Evolutionary conservation across 2,329 filamentous ascomycete genomes (phyloP).

Genomic region (Westerdykella sp.): DNA sequence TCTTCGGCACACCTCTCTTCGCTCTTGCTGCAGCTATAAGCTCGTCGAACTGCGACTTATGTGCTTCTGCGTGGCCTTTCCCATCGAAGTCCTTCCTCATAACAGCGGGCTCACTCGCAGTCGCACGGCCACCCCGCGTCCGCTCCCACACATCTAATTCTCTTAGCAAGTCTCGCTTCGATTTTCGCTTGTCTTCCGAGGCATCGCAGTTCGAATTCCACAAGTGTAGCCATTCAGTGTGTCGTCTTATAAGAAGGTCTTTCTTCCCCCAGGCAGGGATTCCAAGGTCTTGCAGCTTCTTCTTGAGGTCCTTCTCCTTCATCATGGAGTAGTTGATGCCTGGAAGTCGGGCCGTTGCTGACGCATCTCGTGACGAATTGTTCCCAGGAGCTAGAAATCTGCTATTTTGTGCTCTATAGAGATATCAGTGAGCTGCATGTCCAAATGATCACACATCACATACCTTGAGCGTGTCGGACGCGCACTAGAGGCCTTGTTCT

Average conservation of each 20-base stretch:
- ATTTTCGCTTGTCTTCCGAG: constrained; percentile 54
- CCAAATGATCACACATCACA: not conserved
- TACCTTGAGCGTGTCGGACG: constrained; percentile 30
- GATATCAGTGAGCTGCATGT: too few species aligned
- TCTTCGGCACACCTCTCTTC: constrained; percentile 41
- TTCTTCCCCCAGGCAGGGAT: constrained; percentile 66
- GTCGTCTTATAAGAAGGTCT: constrained; percentile 66
- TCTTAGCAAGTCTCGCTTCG: constrained; percentile 63
- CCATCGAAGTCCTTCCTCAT: constrained; percentile 88
- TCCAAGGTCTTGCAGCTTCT: constrained; percentile 75
- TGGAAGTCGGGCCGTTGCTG: constrained; percentile 46
- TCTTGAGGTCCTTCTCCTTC: constrained; percentile 70
- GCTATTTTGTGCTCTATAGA: too few species aligned
- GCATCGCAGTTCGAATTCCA: constrained; percentile 98
- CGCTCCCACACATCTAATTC: constrained; percentile 85
- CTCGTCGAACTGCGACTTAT: constrained; percentile 69
- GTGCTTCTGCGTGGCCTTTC: constrained; percentile 64
- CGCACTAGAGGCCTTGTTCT: constrained; percentile 21
- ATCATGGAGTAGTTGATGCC: constrained; percentile 80
- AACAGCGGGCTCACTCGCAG: constrained; percentile 43
- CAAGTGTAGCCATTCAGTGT: constrained; percentile 89
- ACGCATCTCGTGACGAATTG: too few species aligned
- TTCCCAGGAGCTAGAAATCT: too few species aligned
- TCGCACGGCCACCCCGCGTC: constrained; percentile 60
- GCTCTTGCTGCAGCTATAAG: constrained; percentile 66